A percentile compares a stretch with the other conserved stretches of the same genome.
Evolutionary conservation across 768 basidiomycete species (phyloP).

Genomic region (Porpolomopsis calyptriformis): DNA sequence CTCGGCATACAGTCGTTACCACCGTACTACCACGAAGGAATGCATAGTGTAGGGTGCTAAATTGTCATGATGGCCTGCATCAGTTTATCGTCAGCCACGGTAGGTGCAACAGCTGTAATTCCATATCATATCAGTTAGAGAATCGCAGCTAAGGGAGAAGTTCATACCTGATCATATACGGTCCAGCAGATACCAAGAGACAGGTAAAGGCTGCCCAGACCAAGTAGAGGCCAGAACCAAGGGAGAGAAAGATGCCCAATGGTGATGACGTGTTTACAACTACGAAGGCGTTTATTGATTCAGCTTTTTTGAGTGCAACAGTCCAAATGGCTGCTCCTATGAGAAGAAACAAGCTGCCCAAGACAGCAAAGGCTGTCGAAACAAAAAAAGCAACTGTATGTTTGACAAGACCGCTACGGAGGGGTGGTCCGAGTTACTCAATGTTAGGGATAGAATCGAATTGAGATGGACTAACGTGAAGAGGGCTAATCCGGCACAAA

Average conservation of each 20-base stretch:
- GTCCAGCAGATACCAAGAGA: slow-evolving; percentile 53
- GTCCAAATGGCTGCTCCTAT: slow-evolving; percentile 74
- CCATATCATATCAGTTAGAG: background rate
- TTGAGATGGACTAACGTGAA: slow-evolving; percentile 39
- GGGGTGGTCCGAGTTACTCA: slow-evolving; percentile 3
- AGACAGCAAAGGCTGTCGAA: slow-evolving; percentile 51
- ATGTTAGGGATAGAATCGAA: slow-evolving; percentile 8
- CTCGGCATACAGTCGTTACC: too few species aligned
- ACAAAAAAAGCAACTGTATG: slow-evolving; percentile 55
- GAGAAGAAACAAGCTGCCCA: slow-evolving; percentile 53
- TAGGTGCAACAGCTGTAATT: slow-evolving; percentile 63
- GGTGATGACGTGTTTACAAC: slow-evolving; percentile 29
- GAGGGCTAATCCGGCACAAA: slow-evolving; percentile 54
- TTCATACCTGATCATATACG: slow-evolving; percentile 67
- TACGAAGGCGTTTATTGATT: slow-evolving; percentile 44
- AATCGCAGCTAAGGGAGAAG: background rate
- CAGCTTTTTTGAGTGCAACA: slow-evolving; percentile 52
- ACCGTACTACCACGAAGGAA: too few species aligned
- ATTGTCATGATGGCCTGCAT: slow-evolving; percentile 19
- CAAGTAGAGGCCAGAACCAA: slow-evolving; percentile 53
- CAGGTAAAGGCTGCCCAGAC: slow-evolving; percentile 69
- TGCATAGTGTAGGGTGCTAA: too few species aligned
- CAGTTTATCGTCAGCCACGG: slow-evolving; percentile 39
- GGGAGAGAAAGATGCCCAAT: slow-evolving; percentile 54
- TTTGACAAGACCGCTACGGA: slow-evolving; percentile 52